phyloP scores from a whole-genome alignment of 768 basidiomycete species.

The Kwoniella sp. region DNA sequence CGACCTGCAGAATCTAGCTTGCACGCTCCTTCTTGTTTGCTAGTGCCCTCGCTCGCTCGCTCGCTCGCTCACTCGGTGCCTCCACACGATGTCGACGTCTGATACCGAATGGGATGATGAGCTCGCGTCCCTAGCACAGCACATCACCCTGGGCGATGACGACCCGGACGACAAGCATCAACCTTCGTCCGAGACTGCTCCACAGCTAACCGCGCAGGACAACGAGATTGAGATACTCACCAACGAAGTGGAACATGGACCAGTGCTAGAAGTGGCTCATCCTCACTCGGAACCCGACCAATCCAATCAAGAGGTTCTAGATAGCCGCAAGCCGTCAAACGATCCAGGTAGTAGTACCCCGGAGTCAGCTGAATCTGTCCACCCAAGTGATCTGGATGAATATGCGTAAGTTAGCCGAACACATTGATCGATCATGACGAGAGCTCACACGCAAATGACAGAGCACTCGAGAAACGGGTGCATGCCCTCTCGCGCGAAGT shows the following conservation, averaged over 20 bases:
- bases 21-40: no score
- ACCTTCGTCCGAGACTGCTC: neutral
- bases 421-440: no score
- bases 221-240: slow-evolving; percentile 16
- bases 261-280: no score
- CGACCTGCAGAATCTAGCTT: no score
- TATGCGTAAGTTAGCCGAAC: slow-evolving; percentile 1
- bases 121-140: slow-evolving; percentile 14
- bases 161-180: neutral
- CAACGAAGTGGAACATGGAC: slow-evolving; percentile 6
- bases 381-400: neutral
- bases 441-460: neutral
- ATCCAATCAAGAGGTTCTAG: neutral
- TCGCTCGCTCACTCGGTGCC: neutral
- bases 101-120: slow-evolving; percentile 16
- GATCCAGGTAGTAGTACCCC: no score
- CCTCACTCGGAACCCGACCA: neutral
- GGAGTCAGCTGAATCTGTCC: neutral
- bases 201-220: neutral
- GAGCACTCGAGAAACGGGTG: slow-evolving; percentile 11
- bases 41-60: neutral
- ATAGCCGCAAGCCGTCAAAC: no score
- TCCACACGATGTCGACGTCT: slow-evolving; percentile 11
- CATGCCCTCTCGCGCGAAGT: slow-evolving; percentile 12
- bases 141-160: slow-evolving; percentile 13